Conservation (phyloP, 805 yeast species). For the Saturnispora dispora region DNA sequence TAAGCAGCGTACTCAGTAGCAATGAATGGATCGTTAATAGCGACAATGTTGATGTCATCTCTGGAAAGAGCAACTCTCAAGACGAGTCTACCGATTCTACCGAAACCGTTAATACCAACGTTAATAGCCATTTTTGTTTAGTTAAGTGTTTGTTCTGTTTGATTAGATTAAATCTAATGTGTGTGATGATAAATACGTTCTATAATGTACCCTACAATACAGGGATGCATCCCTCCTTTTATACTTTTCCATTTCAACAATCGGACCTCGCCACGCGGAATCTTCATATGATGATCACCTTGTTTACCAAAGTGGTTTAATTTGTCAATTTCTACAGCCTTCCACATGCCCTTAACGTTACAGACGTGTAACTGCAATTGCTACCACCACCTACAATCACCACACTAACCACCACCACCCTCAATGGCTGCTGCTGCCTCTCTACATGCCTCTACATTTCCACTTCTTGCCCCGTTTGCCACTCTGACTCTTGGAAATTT, state of each 20-base stretch:
- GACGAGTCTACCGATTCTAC: slow-evolving; percentile 87
- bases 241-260: not conserved
- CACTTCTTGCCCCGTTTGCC: not conserved
- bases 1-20: slow-evolving; percentile 86
- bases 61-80: slow-evolving; percentile 71
- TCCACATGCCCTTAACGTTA: not conserved
- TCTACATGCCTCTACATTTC: not conserved
- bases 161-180: not conserved
- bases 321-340: not conserved
- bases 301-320: not conserved
- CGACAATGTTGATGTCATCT: slow-evolving; percentile 72
- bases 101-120: slow-evolving; percentile 91
- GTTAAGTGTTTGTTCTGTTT: not conserved
- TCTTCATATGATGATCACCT: not conserved
- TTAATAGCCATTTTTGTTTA: slow-evolving; percentile 43
- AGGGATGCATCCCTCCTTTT: not conserved
- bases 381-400: not conserved
- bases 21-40: slow-evolving; percentile 88
- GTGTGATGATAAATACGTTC: not conserved
- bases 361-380: not conserved
- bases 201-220: not conserved
- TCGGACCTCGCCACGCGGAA: slow-evolving; percentile 7
- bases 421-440: not conserved
- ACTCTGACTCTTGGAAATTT: not conserved
- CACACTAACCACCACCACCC: not conserved